phyloP scores from a whole-genome alignment of 1,139 yeast genomes.

The Nadsonia commutata region DNA sequence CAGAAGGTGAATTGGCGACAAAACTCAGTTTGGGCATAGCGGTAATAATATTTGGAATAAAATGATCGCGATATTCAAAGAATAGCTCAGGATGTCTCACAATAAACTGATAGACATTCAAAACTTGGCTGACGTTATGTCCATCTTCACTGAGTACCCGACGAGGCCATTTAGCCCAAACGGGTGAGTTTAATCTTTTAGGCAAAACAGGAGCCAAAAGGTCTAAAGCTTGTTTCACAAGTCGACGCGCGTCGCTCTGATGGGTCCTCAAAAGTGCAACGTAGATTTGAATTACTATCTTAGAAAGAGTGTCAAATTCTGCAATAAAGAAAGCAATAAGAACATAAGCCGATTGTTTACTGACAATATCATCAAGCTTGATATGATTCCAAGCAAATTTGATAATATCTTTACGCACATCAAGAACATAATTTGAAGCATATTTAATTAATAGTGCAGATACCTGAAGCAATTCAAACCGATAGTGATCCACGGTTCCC shows the following conservation, averaged over 20 bases:
- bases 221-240: conserved; percentile 82
- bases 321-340: conserved; percentile 78
- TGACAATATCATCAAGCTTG: conserved; percentile 73
- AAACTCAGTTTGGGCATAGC: conserved; percentile 90
- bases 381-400: conserved; percentile 92
- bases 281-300: conserved; percentile 82
- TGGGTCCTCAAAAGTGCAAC: conserved; percentile 78
- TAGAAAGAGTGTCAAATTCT: conserved; percentile 78
- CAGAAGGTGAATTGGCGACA: conserved; percentile 64
- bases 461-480: conserved; percentile 67
- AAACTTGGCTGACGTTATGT: conserved; percentile 64
- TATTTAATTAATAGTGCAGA: conserved; percentile 64
- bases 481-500: conserved; percentile 59
- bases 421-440: conserved; percentile 46
- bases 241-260: conserved; percentile 68
- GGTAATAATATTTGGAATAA: conserved; percentile 76
- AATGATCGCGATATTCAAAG: conserved; percentile 76
- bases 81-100: conserved; percentile 77
- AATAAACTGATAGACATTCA: conserved; percentile 81
- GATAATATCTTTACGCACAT: conserved; percentile 72
- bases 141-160: conserved; percentile 86
- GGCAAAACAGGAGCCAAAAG: conserved; percentile 81
- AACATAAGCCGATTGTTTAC: conserved; percentile 88
- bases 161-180: conserved; percentile 95
- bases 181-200: conserved; percentile 47